Conservation (phyloP, 805 yeast species). For the Pichia scutulata region DNA sequence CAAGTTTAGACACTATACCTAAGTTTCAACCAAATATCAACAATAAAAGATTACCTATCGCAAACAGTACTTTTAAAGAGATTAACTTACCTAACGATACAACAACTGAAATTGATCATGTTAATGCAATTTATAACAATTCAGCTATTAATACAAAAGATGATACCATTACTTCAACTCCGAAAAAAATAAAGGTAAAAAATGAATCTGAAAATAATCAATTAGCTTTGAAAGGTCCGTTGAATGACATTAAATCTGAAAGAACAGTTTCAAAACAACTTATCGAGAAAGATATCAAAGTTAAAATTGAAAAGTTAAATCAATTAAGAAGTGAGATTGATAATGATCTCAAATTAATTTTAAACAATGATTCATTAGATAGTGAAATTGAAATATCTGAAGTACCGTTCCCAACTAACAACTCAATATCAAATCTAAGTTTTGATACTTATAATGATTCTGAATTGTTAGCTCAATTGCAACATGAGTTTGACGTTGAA, state of each 20-base stretch:
- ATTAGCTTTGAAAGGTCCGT: neutral
- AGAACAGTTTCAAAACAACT: neutral
- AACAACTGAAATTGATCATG: neutral
- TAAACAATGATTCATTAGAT: neutral
- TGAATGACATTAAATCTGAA: neutral
- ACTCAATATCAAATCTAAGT: neutral
- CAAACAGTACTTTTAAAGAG: constrained; percentile 3
- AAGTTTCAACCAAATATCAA: neutral
- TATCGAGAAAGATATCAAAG: constrained; percentile 1
- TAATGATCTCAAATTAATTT: neutral
- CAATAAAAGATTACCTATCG: neutral
- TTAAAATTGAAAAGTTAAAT: constrained; percentile 1
- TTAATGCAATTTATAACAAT: neutral
- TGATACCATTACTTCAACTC: neutral
- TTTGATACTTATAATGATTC: constrained; percentile 4
- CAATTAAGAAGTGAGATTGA: neutral
- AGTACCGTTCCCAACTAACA: neutral
- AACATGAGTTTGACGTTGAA: constrained; percentile 19
- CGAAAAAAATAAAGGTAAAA: neutral
- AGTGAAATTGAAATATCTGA: neutral
- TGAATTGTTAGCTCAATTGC: constrained; percentile 13
- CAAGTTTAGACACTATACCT: neutral
- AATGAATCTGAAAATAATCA: neutral
- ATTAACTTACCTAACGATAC: neutral
- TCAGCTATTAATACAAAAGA: neutral